Evolutionary conservation across 2,329 filamentous ascomycete species (phyloP), one percentile per base, ranked within the genome.

Genomic region (Penicillium sumatraense): DNA sequence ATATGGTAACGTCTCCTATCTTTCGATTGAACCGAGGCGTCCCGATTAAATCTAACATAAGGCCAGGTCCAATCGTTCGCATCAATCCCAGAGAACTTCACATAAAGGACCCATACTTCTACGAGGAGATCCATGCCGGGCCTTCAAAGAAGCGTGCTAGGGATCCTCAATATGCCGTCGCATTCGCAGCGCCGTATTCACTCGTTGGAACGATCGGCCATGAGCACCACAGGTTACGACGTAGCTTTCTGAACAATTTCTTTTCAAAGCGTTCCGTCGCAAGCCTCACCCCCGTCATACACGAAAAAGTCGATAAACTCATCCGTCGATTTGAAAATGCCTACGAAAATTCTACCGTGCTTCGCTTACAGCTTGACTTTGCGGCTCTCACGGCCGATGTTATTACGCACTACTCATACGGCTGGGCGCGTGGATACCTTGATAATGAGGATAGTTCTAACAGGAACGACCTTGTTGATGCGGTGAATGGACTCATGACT

Each of bases 191-290:
- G 0, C 59, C 62, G 3, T 21, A 46, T 8, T 64, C 66, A 1
- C 61, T 64, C 16, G 59, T 69, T 21, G 60, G 67, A 16, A 80
- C 77, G 1, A 64, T 72, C 27, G 61, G 68, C 26, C 75, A 78
- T 51, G 72, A 78, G 24, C 65, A 72, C 21, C 79, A 81, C 59
- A 73, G 76, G 3, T 64, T 72, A 20, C 72, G 79, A 7, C 74
- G 78, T 33, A 68, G 59, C 13, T 70, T 75, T 2, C 52, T 80
- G 41, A 77, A 71, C 46, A 73, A 72, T 1, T 81, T 78, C 68
- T 81, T 81, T 63, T 79, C 78, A 10, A 73, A 70, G 29, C 69
- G 70, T 3, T 72, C 72, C 7, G 70, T 80, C 18, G 60, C 61
- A 3, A 56, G 56, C 5, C 66, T 79, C 1, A 71, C 76, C n/a